phyloP scores from a whole-genome alignment of 2,329 filamentous ascomycete species.

The Exophiala xenobiotica region DNA sequence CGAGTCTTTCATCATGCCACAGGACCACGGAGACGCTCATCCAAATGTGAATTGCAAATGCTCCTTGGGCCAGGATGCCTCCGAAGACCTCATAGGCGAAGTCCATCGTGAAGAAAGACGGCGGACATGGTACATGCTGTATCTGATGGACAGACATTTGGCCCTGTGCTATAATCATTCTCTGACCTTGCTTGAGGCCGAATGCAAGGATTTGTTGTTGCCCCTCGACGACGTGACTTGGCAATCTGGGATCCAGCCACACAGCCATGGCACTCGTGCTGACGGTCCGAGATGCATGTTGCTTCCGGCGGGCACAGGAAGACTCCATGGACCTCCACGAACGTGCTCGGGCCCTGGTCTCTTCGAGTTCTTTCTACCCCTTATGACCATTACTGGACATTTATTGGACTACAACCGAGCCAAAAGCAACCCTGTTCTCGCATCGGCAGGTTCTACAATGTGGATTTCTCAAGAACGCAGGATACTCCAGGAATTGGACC shows the following conservation, averaged over 20 bases:
- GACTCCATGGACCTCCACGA: slow-evolving; percentile 30
- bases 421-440: slow-evolving; percentile 46
- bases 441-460: slow-evolving; percentile 36
- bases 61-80: slow-evolving; percentile 40
- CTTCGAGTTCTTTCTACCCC: slow-evolving; percentile 53
- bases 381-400: slow-evolving; percentile 52
- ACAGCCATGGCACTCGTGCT: slow-evolving; percentile 23
- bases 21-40: slow-evolving; percentile 4
- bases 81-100: slow-evolving; percentile 41
- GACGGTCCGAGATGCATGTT: slow-evolving; percentile 40
- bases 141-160: slow-evolving; percentile 49
- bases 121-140: slow-evolving; percentile 51
- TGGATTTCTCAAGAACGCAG: slow-evolving; percentile 34
- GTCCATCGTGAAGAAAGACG: slow-evolving; percentile 51
- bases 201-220: slow-evolving; percentile 46
- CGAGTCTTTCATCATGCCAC: slow-evolving; percentile 15
- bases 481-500: slow-evolving; percentile 39
- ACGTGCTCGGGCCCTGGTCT: slow-evolving; percentile 45
- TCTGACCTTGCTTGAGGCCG: slow-evolving; percentile 48
- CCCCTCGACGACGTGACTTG: slow-evolving; percentile 42
- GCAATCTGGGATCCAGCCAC: slow-evolving; percentile 33
- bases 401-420: slow-evolving; percentile 51
- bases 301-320: slow-evolving; percentile 19
- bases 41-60: slow-evolving; percentile 47
- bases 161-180: slow-evolving; percentile 49